Percentiles rank a stretch among this genome's conserved stretches.
Conservation (phyloP, 176 grass and related monocot species). For the Metroxylon sagu region DNA sequence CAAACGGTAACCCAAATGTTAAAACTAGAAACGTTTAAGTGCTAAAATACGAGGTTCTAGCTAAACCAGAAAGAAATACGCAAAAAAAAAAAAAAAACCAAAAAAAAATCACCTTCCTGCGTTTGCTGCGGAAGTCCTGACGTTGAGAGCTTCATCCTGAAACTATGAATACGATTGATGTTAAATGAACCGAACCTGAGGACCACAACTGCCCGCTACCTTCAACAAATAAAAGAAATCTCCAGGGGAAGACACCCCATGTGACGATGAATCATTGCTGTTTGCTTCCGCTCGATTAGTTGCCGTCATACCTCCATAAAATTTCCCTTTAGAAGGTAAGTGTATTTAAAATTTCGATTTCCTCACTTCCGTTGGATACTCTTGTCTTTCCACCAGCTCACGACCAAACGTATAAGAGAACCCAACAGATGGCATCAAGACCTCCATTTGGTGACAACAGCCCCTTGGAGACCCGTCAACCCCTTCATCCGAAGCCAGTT, state of each 20-base stretch:
- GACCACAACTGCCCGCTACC: neutral
- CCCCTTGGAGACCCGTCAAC: neutral
- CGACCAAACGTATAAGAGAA: conserved; percentile 7
- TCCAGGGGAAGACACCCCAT: neutral
- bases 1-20: no score
- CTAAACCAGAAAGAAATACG: neutral
- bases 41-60: no score
- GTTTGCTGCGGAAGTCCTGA: conserved; percentile 6
- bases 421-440: conserved; percentile 8
- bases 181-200: neutral
- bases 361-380: conserved; percentile 9
- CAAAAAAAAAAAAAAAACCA: no score
- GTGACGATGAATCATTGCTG: neutral
- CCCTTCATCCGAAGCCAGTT: conserved; percentile 46
- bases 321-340: no score
- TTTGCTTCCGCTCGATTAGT: neutral
- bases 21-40: no score
- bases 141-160: conserved; percentile 8
- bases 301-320: no score
- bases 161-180: neutral
- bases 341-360: neutral
- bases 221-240: conserved; percentile 4
- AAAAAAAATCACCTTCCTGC: conserved; percentile 5
- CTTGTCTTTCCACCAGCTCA: neutral
- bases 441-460: conserved; percentile 3